A percentile compares a stretch with the other conserved stretches of the same genome.
Evolutionary conservation across 148 eudicot species (phyloP).

Genomic region (Selenicereus undatus): DNA sequence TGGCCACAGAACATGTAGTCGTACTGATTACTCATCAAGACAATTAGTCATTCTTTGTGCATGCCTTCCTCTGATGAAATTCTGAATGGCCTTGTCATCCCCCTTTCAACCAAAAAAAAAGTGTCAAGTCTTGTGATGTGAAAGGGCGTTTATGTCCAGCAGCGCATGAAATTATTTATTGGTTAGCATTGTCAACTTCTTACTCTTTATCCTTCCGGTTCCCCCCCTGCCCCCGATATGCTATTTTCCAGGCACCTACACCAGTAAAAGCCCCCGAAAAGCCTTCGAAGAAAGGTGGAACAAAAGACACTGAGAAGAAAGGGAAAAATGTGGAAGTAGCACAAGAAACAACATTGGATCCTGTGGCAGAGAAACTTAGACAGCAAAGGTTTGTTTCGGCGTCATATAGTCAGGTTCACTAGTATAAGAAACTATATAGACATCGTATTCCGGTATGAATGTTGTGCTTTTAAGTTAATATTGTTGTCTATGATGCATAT

Average conservation of each 20-base stretch:
- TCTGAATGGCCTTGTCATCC: neutral
- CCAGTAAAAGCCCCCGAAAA: conserved; percentile 36
- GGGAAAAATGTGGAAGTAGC: conserved; percentile 30
- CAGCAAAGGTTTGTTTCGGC: conserved; percentile 38
- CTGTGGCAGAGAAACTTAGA: conserved; percentile 44
- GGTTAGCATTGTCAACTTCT: neutral
- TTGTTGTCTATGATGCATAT: neutral
- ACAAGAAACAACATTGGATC: conserved; percentile 34
- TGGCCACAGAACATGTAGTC: neutral
- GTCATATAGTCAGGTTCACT: neutral
- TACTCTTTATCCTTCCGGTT: neutral
- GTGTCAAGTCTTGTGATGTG: neutral
- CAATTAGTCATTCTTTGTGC: neutral
- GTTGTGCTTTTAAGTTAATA: neutral
- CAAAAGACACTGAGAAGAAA: conserved; percentile 30
- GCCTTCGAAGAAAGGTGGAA: conserved; percentile 35
- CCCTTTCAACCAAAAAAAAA: too few species aligned
- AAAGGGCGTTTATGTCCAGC: neutral
- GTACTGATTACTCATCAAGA: too few species aligned
- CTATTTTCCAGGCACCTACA: conserved; percentile 29
- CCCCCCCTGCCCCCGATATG: neutral
- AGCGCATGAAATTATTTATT: neutral
- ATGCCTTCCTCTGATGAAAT: neutral
- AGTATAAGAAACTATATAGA: neutral
- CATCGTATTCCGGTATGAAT: neutral